Percentiles rank a stretch among this genome's conserved stretches.
Evolutionary conservation across 306 rosid species (phyloP).

Genomic region (Senna siamea): DNA sequence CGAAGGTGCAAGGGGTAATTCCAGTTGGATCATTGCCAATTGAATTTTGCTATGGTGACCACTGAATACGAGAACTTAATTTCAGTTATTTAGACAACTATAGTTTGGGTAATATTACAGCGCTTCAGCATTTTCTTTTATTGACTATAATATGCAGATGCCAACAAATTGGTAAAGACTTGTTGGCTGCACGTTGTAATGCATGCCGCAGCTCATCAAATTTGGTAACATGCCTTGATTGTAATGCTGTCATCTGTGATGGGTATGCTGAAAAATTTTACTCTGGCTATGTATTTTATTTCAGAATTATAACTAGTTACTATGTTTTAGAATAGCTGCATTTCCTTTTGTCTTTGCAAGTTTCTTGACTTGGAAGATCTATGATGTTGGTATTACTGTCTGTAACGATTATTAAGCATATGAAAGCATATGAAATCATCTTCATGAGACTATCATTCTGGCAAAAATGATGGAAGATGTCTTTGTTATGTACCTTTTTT

Average conservation of each 20-base stretch:
- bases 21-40: background rate
- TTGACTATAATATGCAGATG: constrained; percentile 62
- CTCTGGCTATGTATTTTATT: constrained; percentile 17
- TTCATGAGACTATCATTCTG: constrained; percentile 2
- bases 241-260: constrained; percentile 72
- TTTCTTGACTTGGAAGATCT: constrained; percentile 10
- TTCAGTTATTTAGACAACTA: constrained; percentile 15
- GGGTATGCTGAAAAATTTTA: constrained; percentile 56
- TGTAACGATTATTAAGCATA: constrained; percentile 12
- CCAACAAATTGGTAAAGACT: constrained; percentile 65
- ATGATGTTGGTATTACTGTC: constrained; percentile 14
- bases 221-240: constrained; percentile 86
- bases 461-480: constrained; percentile 28
- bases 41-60: constrained; percentile 26
- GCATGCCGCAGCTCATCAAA: constrained; percentile 59
- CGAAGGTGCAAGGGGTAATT: background rate
- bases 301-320: constrained; percentile 16
- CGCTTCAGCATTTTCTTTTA: constrained; percentile 11
- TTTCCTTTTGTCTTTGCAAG: background rate
- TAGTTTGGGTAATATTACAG: background rate
- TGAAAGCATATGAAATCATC: background rate
- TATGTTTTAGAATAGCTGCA: constrained; percentile 15
- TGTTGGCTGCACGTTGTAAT: constrained; percentile 60
- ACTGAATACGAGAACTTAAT: background rate
- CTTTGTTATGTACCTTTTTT: background rate